Conservation (phyloP, 176 grass and related monocot genomes). For the Raddia distichophylla region DNA sequence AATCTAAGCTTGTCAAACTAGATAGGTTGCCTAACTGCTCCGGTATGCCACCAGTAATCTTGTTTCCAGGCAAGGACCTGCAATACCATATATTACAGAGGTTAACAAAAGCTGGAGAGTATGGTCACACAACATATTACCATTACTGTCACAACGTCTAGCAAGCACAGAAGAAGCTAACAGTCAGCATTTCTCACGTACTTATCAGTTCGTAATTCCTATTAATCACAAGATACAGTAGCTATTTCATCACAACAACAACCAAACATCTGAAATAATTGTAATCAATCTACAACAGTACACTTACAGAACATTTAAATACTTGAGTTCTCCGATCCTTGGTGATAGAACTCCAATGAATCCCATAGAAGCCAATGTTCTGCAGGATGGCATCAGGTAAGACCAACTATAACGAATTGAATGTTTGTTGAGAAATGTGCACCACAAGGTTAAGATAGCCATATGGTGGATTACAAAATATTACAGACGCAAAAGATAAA, state of each 20-base stretch:
- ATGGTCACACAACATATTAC: not conserved
- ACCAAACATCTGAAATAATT: slow-evolving; percentile 17
- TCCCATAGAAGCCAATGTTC: slow-evolving; percentile 92
- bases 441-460: not conserved
- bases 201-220: not conserved
- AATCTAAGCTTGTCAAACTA: slow-evolving; percentile 70
- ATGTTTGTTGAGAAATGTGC: not conserved
- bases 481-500: not conserved
- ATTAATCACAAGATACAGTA: slow-evolving; percentile 23
- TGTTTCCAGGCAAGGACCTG: slow-evolving; percentile 75
- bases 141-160: slow-evolving; percentile 12
- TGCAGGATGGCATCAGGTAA: slow-evolving; percentile 46
- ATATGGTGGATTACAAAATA: slow-evolving; percentile 4
- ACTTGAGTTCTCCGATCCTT: slow-evolving; percentile 83
- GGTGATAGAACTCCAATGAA: slow-evolving; percentile 85
- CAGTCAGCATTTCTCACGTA: not conserved
- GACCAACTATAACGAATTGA: slow-evolving; percentile 20
- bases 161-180: slow-evolving; percentile 16
- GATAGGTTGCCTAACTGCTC: slow-evolving; percentile 75
- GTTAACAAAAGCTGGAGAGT: slow-evolving; percentile 19
- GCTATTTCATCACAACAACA: slow-evolving; percentile 15
- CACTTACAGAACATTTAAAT: slow-evolving; percentile 94
- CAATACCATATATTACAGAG: slow-evolving; percentile 36
- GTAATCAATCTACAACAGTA: not conserved
- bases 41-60: slow-evolving; percentile 78